phyloP scores from a whole-genome alignment of 129 eudicot species.

The Deinandra increscens region DNA sequence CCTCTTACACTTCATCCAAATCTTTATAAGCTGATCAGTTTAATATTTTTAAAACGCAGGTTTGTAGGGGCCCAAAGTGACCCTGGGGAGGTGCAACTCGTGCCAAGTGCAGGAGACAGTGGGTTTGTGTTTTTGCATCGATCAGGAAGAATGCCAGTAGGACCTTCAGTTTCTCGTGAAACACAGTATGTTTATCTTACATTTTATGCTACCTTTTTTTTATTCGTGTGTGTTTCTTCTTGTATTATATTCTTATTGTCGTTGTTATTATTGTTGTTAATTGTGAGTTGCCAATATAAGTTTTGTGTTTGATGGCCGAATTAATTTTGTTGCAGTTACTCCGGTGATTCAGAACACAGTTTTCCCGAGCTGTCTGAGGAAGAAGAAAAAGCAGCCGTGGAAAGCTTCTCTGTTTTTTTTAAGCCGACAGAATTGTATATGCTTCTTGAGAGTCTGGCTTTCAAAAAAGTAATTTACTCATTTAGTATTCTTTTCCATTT shows the following conservation, averaged over 20 bases:
- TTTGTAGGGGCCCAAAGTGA: conserved; percentile 27
- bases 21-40: not conserved
- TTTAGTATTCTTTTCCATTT: not conserved
- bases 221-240: not conserved
- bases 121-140: conserved; percentile 27
- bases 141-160: conserved; percentile 80
- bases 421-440: conserved; percentile 88
- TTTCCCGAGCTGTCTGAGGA: conserved; percentile 68
- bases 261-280: too few relatives aligned
- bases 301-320: conserved; percentile 23
- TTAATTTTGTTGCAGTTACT: conserved; percentile 50
- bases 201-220: conserved; percentile 4
- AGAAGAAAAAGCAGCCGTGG: conserved; percentile 83
- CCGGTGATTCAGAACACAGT: conserved; percentile 54
- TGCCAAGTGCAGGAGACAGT: conserved; percentile 23
- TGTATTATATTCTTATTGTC: too few relatives aligned
- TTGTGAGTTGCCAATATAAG: conserved; percentile 40
- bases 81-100: conserved; percentile 16
- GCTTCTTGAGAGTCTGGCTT: conserved; percentile 68
- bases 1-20: not conserved
- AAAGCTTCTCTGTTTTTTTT: conserved; percentile 78
- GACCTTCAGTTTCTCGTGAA: conserved; percentile 80
- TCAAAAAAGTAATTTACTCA: conserved; percentile 46
- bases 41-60: conserved; percentile 30
- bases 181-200: conserved; percentile 53